Conservation (phyloP, 2,329 filamentous ascomycete genomes). For the Ambrosiella cleistominuta region DNA sequence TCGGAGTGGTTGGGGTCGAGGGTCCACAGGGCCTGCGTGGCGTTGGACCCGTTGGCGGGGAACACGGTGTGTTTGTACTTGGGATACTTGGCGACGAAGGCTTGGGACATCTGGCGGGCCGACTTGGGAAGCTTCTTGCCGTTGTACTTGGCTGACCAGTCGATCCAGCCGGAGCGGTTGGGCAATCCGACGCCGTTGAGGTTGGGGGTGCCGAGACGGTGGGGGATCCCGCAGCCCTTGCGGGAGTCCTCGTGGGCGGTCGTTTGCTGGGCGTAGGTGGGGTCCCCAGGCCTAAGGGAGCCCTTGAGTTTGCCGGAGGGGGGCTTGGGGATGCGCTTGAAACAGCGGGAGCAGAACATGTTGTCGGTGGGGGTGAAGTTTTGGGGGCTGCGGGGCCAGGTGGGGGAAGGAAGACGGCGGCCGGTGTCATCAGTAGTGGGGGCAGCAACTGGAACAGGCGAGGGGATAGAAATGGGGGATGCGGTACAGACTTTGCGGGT, state of each 20-base stretch:
- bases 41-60: slow-evolving; percentile 8
- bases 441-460: background rate
- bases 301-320: slow-evolving; percentile 1
- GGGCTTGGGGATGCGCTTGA: slow-evolving; percentile 6
- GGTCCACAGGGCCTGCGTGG: slow-evolving; percentile 10
- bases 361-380: slow-evolving; percentile 1
- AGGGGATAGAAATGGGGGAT: too few relatives aligned
- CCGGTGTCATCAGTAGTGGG: background rate
- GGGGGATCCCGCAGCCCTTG: slow-evolving; percentile 10
- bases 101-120: background rate
- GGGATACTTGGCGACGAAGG: slow-evolving; percentile 8
- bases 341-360: slow-evolving; percentile 12
- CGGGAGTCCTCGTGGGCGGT: slow-evolving; percentile 7
- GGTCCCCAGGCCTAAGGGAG: background rate
- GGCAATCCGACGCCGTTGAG: slow-evolving; percentile 9
- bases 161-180: slow-evolving; percentile 12
- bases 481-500: too few relatives aligned
- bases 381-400: slow-evolving; percentile 1
- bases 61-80: slow-evolving; percentile 12
- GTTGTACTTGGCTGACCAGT: slow-evolving; percentile 7
- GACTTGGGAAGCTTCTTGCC: slow-evolving; percentile 2
- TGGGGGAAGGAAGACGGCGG: slow-evolving; percentile 5
- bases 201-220: slow-evolving; percentile 6
- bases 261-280: slow-evolving; percentile 2
- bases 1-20: slow-evolving; percentile 10